phyloP scores from a whole-genome alignment of 768 basidiomycete species.

The Podaxis sp. region DNA sequence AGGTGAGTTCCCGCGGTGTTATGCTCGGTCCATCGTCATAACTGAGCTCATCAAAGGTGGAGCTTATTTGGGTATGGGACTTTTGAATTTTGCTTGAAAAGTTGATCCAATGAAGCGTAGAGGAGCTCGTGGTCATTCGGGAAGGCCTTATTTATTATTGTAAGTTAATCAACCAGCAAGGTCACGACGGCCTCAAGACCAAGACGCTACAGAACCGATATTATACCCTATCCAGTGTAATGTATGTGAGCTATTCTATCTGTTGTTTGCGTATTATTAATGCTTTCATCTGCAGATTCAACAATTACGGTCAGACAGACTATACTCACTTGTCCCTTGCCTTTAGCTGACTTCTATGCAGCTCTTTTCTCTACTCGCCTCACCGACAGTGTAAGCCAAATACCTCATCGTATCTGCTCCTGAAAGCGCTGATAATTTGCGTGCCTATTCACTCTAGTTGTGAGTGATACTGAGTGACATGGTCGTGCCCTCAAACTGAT shows the following conservation, averaged over 20 bases:
- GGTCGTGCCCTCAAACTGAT: neutral
- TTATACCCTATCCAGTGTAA: conserved; percentile 46
- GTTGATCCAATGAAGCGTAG: conserved; percentile 26
- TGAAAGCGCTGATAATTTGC: neutral
- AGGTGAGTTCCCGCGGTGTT: conserved; percentile 31
- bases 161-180: conserved; percentile 24
- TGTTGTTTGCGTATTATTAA: neutral
- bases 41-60: conserved; percentile 31
- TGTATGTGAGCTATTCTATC: conserved; percentile 35
- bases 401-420: neutral
- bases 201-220: conserved; percentile 49
- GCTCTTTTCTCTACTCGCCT: conserved; percentile 8
- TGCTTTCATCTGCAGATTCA: conserved; percentile 34
- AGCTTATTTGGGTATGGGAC: conserved; percentile 50
- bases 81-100: neutral
- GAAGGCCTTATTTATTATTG: conserved; percentile 53
- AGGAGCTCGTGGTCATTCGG: conserved; percentile 54
- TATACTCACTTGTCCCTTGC: neutral
- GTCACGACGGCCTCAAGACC: neutral
- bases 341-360: neutral
- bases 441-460: conserved; percentile 27
- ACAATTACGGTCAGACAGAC: conserved; percentile 46
- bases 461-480: conserved; percentile 26
- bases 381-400: conserved; percentile 1
- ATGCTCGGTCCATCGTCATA: neutral